Percentiles rank a stretch among this genome's conserved stretches.
These are phyloP conservation scores for Agroathelia rolfsii DNA, from an alignment of 1,284 basidiomycete species.

Conservation along the genomic window DNA sequence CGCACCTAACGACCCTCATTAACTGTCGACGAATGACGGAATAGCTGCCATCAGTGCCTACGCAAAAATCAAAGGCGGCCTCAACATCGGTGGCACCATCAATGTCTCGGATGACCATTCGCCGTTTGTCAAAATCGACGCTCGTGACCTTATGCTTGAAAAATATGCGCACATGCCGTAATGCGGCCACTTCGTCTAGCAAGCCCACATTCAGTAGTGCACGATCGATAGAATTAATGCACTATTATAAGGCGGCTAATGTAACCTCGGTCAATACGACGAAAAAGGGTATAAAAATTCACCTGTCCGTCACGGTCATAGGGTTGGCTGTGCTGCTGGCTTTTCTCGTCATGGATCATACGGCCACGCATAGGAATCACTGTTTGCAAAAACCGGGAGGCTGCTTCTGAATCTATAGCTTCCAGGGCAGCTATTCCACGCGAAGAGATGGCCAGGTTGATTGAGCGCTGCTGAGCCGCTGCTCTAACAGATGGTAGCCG, in stretches of 20 bases:
- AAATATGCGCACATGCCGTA: constrained; percentile 57
- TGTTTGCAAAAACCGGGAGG: constrained; percentile 66
- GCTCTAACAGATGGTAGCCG: constrained; percentile 60
- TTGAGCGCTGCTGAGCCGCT: constrained; percentile 68
- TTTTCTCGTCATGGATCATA: constrained; percentile 83
- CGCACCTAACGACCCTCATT: constrained; percentile 83
- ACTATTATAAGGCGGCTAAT: constrained; percentile 35
- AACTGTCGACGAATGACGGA: constrained; percentile 78
- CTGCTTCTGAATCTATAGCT: constrained; percentile 67
- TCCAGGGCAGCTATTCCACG: constrained; percentile 84
- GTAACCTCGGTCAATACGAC: constrained; percentile 13
- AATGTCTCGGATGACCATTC: constrained; percentile 38
- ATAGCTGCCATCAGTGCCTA: constrained; percentile 87
- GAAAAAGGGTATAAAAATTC: constrained; percentile 22
- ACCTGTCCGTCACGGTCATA: constrained; percentile 88
- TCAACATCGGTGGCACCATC: constrained; percentile 33
- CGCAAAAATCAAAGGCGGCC: constrained; percentile 68
- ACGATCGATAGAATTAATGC: constrained; percentile 90
- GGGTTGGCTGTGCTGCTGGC: constrained; percentile 67
- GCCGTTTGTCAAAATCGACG: constrained; percentile 65
- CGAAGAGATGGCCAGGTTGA: constrained; percentile 94
- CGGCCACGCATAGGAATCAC: constrained; percentile 92
- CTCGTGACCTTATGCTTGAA: constrained; percentile 76
- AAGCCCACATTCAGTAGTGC: constrained; percentile 80
- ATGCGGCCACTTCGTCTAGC: constrained; percentile 57